Percentiles rank a stretch among this genome's conserved stretches.
Conservation (phyloP, 371 early-diverging fungal genomes). For the Mortierella sp. region DNA sequence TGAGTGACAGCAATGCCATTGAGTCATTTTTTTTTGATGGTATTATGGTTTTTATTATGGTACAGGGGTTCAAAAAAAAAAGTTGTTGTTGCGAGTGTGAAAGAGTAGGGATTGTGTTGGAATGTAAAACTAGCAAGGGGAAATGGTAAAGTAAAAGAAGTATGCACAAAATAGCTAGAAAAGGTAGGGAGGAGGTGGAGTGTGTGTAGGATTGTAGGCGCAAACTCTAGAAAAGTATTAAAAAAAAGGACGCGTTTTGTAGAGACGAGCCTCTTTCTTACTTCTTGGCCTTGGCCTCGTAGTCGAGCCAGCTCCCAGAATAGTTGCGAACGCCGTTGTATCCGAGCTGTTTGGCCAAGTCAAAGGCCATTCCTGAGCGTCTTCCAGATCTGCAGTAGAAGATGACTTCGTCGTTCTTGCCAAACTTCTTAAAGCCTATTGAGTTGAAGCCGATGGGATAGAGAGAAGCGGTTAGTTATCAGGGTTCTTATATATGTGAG, state of each 20-base stretch:
- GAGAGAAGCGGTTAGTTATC: not conserved
- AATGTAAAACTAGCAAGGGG: not conserved
- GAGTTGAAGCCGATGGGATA: not conserved
- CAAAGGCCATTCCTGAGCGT: slow-evolving; percentile 64
- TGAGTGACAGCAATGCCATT: not conserved
- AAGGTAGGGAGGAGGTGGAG: not conserved
- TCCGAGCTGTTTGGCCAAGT: slow-evolving; percentile 60
- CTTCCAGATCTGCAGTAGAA: slow-evolving; percentile 69
- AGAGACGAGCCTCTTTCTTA: not conserved
- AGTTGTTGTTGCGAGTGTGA: not conserved
- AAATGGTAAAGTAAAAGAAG: not conserved
- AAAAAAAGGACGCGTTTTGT: not conserved
- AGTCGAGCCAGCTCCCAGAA: slow-evolving; percentile 70
- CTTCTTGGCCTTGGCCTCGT: slow-evolving; percentile 53
- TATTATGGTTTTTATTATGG: slow-evolving; percentile 3
- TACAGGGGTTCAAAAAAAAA: slow-evolving; percentile 11
- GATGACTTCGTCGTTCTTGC: slow-evolving; percentile 60
- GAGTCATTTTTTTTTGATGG: not conserved
- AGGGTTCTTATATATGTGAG: not conserved
- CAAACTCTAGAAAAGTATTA: not conserved
- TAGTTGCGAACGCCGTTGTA: slow-evolving; percentile 64
- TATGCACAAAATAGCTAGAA: slow-evolving; percentile 7
- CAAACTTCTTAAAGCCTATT: slow-evolving; percentile 52
- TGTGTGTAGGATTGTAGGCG: not conserved
- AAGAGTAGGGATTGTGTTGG: slow-evolving; percentile 1